These are phyloP conservation scores for Umbelopsis sp. DNA, from an alignment of 192 early-diverging fungal genomes.

Conservation along the genomic window DNA sequence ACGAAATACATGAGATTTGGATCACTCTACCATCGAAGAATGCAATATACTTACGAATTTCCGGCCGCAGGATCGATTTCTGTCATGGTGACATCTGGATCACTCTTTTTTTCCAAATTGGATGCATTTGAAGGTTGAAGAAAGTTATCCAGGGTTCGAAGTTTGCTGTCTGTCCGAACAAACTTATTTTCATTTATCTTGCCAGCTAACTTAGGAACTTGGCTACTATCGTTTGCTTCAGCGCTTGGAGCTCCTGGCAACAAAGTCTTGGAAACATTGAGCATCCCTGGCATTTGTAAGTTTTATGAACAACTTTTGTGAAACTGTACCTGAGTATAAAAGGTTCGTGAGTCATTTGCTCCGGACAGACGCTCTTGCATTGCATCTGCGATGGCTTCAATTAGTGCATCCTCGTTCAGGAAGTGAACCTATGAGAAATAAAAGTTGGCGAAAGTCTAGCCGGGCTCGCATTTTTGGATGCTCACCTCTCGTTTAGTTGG, in stretches of 20 bases:
- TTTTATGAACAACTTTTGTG: background rate
- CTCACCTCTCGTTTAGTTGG: conserved; percentile 89
- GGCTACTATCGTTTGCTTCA: background rate
- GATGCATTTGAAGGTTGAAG: conserved; percentile 24
- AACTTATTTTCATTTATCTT: conserved; percentile 72
- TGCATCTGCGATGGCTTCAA: conserved; percentile 66
- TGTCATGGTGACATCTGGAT: background rate
- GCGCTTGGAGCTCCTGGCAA: conserved; percentile 32
- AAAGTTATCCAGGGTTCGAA: conserved; percentile 78
- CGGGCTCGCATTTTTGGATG: background rate
- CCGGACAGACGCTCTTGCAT: conserved; percentile 71
- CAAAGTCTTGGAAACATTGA: conserved; percentile 18
- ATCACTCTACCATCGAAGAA: background rate
- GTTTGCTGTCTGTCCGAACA: conserved; percentile 86
- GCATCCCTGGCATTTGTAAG: background rate
- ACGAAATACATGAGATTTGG: background rate
- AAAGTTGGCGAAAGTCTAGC: background rate
- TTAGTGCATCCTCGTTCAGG: conserved; percentile 86
- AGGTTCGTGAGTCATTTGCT: conserved; percentile 75
- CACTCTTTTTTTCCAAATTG: background rate
- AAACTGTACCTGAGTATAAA: conserved; percentile 63
- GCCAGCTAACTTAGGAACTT: conserved; percentile 23
- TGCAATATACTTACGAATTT: background rate
- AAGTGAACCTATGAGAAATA: conserved; percentile 72
- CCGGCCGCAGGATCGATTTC: background rate